A percentile compares a stretch with the other conserved stretches of the same genome.
Conservation (phyloP, 306 rosid species). For the Sicyos edulis region DNA sequence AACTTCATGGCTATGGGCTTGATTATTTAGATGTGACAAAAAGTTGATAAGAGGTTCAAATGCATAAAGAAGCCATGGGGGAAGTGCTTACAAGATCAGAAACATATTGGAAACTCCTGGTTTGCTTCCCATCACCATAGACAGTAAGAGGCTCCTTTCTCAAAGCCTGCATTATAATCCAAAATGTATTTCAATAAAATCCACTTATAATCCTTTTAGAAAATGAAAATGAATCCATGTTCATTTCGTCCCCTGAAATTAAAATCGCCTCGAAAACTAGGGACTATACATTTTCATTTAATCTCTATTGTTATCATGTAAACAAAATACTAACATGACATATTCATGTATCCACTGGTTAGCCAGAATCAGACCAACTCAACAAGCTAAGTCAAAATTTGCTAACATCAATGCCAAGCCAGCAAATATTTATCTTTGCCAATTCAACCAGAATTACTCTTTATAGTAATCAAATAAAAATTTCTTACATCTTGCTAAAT, state of each 20-base stretch:
- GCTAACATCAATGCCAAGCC: too few relatives aligned
- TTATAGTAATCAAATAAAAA: background rate
- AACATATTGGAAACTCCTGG: constrained; percentile 97
- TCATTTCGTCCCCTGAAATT: too few relatives aligned
- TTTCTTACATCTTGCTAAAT: background rate
- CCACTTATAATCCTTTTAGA: too few relatives aligned
- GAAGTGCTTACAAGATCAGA: constrained; percentile 77
- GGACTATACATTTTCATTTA: too few relatives aligned
- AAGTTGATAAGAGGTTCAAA: background rate
- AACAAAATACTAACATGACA: background rate
- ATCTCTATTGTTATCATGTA: too few relatives aligned
- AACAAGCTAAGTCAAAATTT: background rate
- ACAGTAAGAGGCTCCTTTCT: constrained; percentile 97
- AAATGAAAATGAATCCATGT: too few relatives aligned
- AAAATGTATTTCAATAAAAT: background rate
- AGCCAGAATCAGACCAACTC: background rate
- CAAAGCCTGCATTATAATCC: constrained; percentile 70
- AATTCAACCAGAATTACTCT: background rate
- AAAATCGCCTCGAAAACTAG: too few relatives aligned
- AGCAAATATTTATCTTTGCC: background rate
- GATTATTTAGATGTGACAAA: background rate
- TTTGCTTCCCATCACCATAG: constrained; percentile 98
- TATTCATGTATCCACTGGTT: background rate
- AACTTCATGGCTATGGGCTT: background rate
- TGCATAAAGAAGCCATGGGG: background rate